Evolutionary conservation across 495 filamentous ascomycete species (phyloP).

Genomic region (Daldinia grandis): DNA sequence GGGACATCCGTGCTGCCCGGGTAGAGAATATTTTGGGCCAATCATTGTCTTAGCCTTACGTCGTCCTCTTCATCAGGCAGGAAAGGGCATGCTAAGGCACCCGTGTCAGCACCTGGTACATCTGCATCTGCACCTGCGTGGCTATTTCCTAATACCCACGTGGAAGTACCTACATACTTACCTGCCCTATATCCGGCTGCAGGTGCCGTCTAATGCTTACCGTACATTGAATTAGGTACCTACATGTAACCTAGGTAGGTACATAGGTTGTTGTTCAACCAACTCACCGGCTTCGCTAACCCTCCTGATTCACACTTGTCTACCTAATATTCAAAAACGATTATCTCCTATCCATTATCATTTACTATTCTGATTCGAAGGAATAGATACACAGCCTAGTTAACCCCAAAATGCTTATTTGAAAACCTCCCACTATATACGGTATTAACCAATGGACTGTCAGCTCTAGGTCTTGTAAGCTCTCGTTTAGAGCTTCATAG

Average conservation of each 20-base stretch:
- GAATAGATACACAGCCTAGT: background rate
- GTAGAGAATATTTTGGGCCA: constrained; percentile 8
- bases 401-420: background rate
- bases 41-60: constrained; percentile 28
- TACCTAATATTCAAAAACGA: background rate
- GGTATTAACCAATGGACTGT: constrained; percentile 17
- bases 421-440: constrained; percentile 1
- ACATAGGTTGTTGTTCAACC: constrained; percentile 1
- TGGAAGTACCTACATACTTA: constrained; percentile 13
- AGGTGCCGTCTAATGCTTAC: constrained; percentile 19
- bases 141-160: constrained; percentile 13
- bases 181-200: constrained; percentile 1
- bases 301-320: constrained; percentile 10
- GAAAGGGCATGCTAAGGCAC: background rate
- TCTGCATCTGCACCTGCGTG: constrained; percentile 2
- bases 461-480: constrained; percentile 23
- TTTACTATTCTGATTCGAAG: background rate
- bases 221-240: background rate
- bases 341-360: background rate
- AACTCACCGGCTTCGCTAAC: constrained; percentile 19
- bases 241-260: no score
- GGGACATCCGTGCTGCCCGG: no score
- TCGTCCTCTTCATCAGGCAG: constrained; percentile 25
- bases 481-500: constrained; percentile 10
- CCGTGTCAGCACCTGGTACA: constrained; percentile 1